Conservation (phyloP, 805 yeast species). For the Yarrowia sp. region DNA sequence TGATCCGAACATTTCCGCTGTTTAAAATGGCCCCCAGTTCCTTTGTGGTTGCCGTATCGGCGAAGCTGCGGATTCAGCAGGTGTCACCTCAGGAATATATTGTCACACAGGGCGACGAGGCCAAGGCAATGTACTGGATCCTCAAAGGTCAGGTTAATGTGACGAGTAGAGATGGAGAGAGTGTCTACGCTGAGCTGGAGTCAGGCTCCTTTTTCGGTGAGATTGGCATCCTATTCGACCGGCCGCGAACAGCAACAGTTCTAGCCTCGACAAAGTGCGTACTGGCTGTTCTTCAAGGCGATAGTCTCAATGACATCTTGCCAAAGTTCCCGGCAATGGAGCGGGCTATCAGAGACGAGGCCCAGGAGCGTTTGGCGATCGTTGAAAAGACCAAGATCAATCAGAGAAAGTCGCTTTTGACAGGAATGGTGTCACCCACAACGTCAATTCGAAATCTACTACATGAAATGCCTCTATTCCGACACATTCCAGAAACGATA, state of each 20-base stretch:
- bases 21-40: constrained; percentile 64
- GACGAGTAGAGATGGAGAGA: constrained; percentile 72
- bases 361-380: constrained; percentile 71
- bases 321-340: constrained; percentile 64
- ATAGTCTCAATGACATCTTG: constrained; percentile 55
- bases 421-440: constrained; percentile 11
- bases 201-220: constrained; percentile 76
- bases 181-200: constrained; percentile 63
- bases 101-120: constrained; percentile 67
- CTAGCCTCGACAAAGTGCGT: constrained; percentile 65
- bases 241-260: constrained; percentile 78
- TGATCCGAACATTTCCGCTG: constrained; percentile 57
- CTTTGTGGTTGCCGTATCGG: constrained; percentile 57
- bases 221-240: constrained; percentile 68
- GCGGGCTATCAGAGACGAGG: constrained; percentile 69
- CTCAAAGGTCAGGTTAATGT: constrained; percentile 73
- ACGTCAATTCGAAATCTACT: constrained; percentile 51
- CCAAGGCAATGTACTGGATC: constrained; percentile 77
- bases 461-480: constrained; percentile 56
- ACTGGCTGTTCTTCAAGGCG: constrained; percentile 65
- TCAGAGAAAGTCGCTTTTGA: neutral
- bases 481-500: constrained; percentile 53
- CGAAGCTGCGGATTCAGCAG: constrained; percentile 55
- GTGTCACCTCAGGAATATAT: constrained; percentile 67
- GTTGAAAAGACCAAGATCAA: constrained; percentile 53